phyloP scores from a whole-genome alignment of 2,329 filamentous ascomycete species.

The Coniochaeta prunicola region DNA sequence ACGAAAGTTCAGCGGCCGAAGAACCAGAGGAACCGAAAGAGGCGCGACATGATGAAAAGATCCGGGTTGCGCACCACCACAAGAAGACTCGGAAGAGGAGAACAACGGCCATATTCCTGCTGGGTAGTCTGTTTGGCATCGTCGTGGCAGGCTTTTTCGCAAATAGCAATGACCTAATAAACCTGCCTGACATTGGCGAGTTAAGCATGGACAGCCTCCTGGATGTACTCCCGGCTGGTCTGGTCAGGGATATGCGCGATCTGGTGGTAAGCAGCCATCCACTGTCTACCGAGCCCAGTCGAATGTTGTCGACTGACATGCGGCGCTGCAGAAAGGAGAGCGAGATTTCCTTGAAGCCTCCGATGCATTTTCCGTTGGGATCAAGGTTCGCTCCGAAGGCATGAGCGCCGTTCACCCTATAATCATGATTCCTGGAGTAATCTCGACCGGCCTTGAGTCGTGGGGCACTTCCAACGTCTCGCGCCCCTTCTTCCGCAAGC shows the following conservation, averaged over 20 bases:
- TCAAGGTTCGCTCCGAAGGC: conserved; percentile 75
- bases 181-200: conserved; percentile 62
- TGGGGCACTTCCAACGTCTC: conserved; percentile 88
- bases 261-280: conserved; percentile 56
- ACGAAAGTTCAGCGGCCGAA: conserved; percentile 13
- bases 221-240: conserved; percentile 79
- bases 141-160: conserved; percentile 87
- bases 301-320: not conserved
- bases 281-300: not conserved
- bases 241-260: conserved; percentile 80
- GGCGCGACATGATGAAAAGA: conserved; percentile 23
- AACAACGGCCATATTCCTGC: conserved; percentile 73
- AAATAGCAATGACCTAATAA: conserved; percentile 81
- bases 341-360: conserved; percentile 77
- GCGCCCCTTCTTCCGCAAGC: conserved; percentile 85
- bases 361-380: conserved; percentile 86
- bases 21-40: conserved; percentile 21
- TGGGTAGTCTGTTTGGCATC: conserved; percentile 87
- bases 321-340: conserved; percentile 62
- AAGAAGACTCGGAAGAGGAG: conserved; percentile 60
- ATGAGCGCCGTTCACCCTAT: conserved; percentile 78
- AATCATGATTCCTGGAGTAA: conserved; percentile 96
- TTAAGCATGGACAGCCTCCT: conserved; percentile 79
- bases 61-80: conserved; percentile 35
- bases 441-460: conserved; percentile 92